Conservation (phyloP, 768 basidiomycete genomes). For the Mycena latifolia region DNA sequence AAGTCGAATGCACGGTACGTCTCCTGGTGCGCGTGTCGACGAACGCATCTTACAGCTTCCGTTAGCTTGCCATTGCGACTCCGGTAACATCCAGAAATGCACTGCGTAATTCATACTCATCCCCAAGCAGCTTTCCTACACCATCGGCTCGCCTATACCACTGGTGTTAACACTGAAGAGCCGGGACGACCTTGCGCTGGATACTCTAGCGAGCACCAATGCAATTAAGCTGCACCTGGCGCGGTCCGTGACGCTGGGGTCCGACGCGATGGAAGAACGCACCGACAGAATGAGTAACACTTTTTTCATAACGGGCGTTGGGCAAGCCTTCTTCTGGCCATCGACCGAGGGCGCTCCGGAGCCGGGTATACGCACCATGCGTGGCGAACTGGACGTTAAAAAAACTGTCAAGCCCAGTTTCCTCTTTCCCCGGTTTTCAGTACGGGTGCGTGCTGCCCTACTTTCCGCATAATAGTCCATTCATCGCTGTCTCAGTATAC, state of each 20-base stretch:
- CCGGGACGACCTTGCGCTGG: slow-evolving; percentile 61
- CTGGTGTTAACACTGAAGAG: slow-evolving; percentile 60
- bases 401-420: slow-evolving; percentile 57
- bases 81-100: slow-evolving; percentile 46
- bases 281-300: slow-evolving; percentile 57
- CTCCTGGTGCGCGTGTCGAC: too few species aligned
- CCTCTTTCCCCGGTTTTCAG: slow-evolving; percentile 55
- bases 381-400: slow-evolving; percentile 66
- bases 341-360: slow-evolving; percentile 47
- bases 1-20: slow-evolving; percentile 49
- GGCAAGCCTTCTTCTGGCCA: slow-evolving; percentile 65
- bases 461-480: background rate
- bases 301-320: slow-evolving; percentile 55
- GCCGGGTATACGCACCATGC: slow-evolving; percentile 50
- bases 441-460: slow-evolving; percentile 53
- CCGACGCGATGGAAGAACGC: slow-evolving; percentile 56
- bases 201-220: slow-evolving; percentile 57
- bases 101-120: background rate
- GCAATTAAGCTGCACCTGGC: slow-evolving; percentile 57
- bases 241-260: slow-evolving; percentile 62
- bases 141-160: slow-evolving; percentile 65
- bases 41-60: background rate
- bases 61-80: slow-evolving; percentile 63
- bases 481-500: slow-evolving; percentile 52
- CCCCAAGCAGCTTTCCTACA: slow-evolving; percentile 58